Base-by-base conservation (phyloP, 2,329 filamentous ascomycete species). In the Diplodia scrobiculata region DNA sequence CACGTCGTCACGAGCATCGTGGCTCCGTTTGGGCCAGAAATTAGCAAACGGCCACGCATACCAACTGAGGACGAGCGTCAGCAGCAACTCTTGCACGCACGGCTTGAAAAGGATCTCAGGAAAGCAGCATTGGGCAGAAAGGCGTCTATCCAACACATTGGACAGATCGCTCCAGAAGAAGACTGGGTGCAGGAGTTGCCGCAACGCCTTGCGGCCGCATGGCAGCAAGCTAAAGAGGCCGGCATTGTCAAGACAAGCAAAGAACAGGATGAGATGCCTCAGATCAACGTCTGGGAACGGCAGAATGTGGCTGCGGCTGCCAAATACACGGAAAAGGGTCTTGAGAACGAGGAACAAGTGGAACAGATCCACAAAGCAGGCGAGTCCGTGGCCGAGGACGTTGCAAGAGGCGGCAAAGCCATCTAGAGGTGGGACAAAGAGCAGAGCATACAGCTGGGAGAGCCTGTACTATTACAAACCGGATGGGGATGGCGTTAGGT, bases 1-100 rank as follows among this genome's bases (percentile, higher is more conserved):
- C 90, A 94, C 72, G 87, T 93, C 41, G 87, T 95, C 32, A 87
- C 88, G 69, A 82, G 84, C 68, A 92, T 95, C 71, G 84, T 94
- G 68, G 88, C 90, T 3, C 91, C 89, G 1, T 86, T 85, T 67
- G 89, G 89, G 19, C 80, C 81, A 1, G 83, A 87, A 1, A 85
- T 91, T 63, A 82, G 87, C 32, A 82, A 85, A 65, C 82, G 91
- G 6, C 87, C 89, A 5, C 82, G 86, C 0, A 82, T 95, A 11
- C 88, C 89, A 29, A 87, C 83, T 0, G 76, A 86, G 53, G 86
- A 87, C 62, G 86, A 92, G 76, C 80, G 86, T 51, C 81, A 86
- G 71, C 82, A 75, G 60, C 79, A 81, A 62, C 82, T 84, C 66
- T 82, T 87, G 58, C 78, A 79, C 34, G 83, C 86, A 75, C 84